A percentile compares a stretch with the other conserved stretches of the same genome.
These are phyloP conservation scores for Hypoxylon lienhwacheense DNA, from an alignment of 495 filamentous ascomycete genomes.

Conservation along the genomic window DNA sequence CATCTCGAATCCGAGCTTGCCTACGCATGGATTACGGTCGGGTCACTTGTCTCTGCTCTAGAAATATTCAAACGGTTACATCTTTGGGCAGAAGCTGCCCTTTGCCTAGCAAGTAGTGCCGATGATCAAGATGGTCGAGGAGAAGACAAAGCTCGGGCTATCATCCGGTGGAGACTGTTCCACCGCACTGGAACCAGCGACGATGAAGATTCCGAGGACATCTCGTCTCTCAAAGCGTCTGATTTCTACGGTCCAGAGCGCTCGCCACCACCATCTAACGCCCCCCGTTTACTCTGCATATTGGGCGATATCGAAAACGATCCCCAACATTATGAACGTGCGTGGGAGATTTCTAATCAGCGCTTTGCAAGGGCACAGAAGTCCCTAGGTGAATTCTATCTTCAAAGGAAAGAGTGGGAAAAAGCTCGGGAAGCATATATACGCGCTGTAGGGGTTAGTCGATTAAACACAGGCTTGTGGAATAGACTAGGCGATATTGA, in stretches of 20 bases:
- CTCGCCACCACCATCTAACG: constrained; percentile 72
- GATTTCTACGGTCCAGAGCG: constrained; percentile 62
- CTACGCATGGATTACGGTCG: constrained; percentile 82
- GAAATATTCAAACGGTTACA: constrained; percentile 95
- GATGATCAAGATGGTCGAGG: constrained; percentile 63
- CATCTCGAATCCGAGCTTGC: constrained; percentile 92
- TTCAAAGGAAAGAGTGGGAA: constrained; percentile 62
- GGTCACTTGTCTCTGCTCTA: constrained; percentile 83
- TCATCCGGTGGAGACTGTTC: constrained; percentile 79
- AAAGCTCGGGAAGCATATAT: constrained; percentile 76
- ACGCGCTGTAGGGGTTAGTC: constrained; percentile 74
- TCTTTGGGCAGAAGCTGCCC: constrained; percentile 92
- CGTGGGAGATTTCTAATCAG: constrained; percentile 81
- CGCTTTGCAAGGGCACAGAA: constrained; percentile 87
- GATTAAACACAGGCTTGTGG: constrained; percentile 81
- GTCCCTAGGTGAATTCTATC: constrained; percentile 76
- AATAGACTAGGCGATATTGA: constrained; percentile 86
- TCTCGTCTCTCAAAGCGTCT: constrained; percentile 53
- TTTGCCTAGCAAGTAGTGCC: constrained; percentile 68
- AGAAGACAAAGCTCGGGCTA: constrained; percentile 76
- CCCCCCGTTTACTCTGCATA: constrained; percentile 89
- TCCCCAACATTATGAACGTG: constrained; percentile 72
- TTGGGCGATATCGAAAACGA: constrained; percentile 85
- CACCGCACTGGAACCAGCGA: constrained; percentile 46
- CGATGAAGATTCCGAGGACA: constrained; percentile 30